Evolutionary conservation across 768 basidiomycete genomes (phyloP).

Genomic region (Mycena amicta): DNA sequence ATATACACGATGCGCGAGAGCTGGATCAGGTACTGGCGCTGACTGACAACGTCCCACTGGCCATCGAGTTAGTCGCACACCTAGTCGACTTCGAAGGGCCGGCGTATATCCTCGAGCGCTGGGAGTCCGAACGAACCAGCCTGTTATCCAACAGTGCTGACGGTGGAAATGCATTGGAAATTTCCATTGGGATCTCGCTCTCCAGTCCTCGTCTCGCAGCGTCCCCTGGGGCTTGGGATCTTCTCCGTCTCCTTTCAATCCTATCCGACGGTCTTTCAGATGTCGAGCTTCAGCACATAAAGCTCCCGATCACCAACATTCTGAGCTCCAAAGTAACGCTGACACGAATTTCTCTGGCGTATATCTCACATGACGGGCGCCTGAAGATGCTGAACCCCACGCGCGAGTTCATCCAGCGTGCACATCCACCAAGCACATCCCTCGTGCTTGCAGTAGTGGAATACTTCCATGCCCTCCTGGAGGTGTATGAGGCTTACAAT

Average conservation of each 20-base stretch:
- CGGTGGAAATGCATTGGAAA: not conserved
- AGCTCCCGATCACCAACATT: not conserved
- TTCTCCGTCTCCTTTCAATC: not conserved
- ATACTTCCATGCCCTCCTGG: not conserved
- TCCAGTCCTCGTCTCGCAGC: not conserved
- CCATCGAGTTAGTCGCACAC: not conserved
- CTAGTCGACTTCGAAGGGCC: not conserved
- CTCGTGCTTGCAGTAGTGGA: not conserved
- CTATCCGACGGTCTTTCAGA: not conserved
- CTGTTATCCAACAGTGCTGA: not conserved
- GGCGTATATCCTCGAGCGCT: not conserved
- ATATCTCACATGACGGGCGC: not conserved
- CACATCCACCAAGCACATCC: not conserved
- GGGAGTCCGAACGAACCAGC: not conserved
- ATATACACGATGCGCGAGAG: not conserved
- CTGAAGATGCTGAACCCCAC: not conserved
- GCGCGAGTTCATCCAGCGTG: not conserved
- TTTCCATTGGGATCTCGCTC: not conserved
- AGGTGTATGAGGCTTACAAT: too few relatives aligned
- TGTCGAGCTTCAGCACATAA: not conserved
- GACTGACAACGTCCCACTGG: not conserved
- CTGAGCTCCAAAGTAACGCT: not conserved
- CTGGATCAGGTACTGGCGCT: not conserved
- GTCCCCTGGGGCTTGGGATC: not conserved
- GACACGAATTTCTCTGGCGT: not conserved